Percentiles rank a stretch among this genome's conserved stretches.
Evolutionary conservation across 169 alveolate genomes (phyloP).

Genomic region (Cryptosporidium sp.): DNA sequence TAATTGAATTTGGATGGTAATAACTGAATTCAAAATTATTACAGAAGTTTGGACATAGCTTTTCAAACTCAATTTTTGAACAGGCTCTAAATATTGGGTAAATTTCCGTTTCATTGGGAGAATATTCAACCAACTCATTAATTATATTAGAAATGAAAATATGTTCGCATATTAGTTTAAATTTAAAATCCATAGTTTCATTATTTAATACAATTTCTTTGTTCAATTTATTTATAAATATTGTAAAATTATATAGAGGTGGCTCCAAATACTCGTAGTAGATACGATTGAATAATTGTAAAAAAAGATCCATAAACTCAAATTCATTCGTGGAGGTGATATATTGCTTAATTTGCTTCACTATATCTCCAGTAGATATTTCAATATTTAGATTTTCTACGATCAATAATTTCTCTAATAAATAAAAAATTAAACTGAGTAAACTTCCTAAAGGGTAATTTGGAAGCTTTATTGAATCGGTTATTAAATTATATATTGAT

Average conservation of each 20-base stretch:
- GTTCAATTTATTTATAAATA: background rate
- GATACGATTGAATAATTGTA: background rate
- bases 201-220: background rate
- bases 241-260: background rate
- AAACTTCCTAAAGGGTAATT: slow-evolving; percentile 12
- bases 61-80: background rate
- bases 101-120: slow-evolving; percentile 1
- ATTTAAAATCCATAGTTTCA: background rate
- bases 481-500: slow-evolving; percentile 10
- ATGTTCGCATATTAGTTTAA: background rate
- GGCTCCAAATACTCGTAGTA: background rate
- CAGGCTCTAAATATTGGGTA: background rate
- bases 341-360: background rate
- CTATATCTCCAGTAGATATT: background rate
- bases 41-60: background rate
- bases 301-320: background rate
- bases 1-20: slow-evolving; percentile 6
- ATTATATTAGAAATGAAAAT: background rate
- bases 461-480: background rate
- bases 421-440: background rate
- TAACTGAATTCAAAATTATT: background rate
- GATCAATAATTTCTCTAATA: background rate
- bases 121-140: background rate
- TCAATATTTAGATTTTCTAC: background rate
- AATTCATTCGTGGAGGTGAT: background rate